Conservation (phyloP, 2,329 filamentous ascomycete species). For the Colletotrichum sp. region DNA sequence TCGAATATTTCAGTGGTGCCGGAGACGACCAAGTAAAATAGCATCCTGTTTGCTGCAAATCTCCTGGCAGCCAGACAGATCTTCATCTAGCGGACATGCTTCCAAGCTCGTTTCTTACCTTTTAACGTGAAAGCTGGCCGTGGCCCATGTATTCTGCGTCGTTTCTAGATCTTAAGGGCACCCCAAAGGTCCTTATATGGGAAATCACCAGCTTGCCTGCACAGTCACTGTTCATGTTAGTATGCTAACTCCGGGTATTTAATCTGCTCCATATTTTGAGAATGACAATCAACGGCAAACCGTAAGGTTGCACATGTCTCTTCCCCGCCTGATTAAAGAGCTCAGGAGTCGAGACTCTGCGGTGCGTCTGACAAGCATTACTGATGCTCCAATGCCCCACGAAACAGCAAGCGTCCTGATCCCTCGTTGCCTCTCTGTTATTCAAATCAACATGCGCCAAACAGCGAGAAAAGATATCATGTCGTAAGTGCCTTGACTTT, state of each 20-base stretch:
- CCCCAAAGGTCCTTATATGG: neutral
- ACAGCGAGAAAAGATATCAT: fast-evolving
- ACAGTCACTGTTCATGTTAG: fast-evolving
- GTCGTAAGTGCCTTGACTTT: neutral
- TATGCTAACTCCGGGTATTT: neutral
- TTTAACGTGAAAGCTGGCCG: too few species aligned
- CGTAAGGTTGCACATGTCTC: fast-evolving
- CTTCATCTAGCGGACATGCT: fast-evolving
- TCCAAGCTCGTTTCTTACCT: neutral
- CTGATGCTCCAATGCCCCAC: too few species aligned
- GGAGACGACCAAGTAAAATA: neutral
- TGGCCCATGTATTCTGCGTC: too few species aligned
- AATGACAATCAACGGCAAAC: neutral
- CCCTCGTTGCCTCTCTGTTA: neutral
- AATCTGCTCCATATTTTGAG: neutral
- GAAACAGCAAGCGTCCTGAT: neutral
- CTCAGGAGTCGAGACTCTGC: fast-evolving
- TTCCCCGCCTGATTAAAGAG: neutral
- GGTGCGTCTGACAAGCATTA: neutral
- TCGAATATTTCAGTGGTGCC: neutral
- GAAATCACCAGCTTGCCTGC: neutral
- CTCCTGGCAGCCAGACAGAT: neutral
- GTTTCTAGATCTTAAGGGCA: neutral
- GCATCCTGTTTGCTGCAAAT: too few species aligned
- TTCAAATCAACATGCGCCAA: neutral